Conservation (phyloP, 176 grass and related monocot species). For the Oryza glaberrima region DNA sequence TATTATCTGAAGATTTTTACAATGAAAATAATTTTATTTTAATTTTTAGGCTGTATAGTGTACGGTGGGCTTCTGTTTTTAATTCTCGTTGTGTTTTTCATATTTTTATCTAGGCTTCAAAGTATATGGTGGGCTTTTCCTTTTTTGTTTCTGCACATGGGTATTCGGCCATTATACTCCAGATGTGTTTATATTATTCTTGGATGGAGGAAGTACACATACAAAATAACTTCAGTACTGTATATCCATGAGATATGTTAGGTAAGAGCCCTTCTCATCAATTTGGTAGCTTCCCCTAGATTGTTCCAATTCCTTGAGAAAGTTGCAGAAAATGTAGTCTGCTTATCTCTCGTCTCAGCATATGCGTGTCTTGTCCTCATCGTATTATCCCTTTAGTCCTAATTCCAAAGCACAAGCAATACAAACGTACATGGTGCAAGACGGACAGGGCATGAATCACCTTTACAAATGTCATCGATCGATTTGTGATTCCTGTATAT, state of each 20-base stretch:
- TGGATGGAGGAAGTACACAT: not conserved
- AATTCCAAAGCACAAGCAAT: constrained; percentile 25
- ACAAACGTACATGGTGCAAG: constrained; percentile 16
- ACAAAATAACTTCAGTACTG: constrained; percentile 1
- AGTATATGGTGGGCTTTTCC: too few species aligned
- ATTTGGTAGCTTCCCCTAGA: not conserved
- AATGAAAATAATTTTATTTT: too few species aligned
- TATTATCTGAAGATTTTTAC: too few species aligned
- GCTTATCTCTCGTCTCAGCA: constrained; percentile 28
- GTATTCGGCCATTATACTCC: too few species aligned
- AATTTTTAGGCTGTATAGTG: too few species aligned
- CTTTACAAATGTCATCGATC: constrained; percentile 38
- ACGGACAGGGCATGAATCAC: constrained; percentile 11
- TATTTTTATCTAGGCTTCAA: too few species aligned
- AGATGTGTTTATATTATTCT: too few species aligned
- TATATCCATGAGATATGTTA: not conserved
- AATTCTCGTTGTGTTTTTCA: too few species aligned
- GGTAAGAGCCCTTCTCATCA: not conserved
- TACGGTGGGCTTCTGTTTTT: too few species aligned
- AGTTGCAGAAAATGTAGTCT: constrained; percentile 15
- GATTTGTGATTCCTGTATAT: not conserved
- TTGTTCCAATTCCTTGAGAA: constrained; percentile 28
- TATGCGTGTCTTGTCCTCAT: constrained; percentile 34
- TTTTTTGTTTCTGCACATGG: too few species aligned
- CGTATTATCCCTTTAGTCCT: constrained; percentile 16